Evolutionary conservation across 2,329 filamentous ascomycete species (phyloP).

Genomic region (Raffaelea albimanens): DNA sequence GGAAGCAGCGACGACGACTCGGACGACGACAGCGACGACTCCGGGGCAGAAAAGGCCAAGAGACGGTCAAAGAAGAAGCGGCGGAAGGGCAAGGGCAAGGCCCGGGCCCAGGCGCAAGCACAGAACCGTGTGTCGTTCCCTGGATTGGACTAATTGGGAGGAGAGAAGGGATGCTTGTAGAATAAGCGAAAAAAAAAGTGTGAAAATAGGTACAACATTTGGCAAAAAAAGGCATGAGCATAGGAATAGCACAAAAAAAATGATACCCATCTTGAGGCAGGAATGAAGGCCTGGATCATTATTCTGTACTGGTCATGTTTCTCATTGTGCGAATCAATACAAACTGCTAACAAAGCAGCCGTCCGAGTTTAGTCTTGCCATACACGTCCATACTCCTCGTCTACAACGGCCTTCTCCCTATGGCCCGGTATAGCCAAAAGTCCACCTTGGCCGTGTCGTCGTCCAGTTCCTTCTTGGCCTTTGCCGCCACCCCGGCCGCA

Average conservation of each 20-base stretch:
- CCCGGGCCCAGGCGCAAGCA: slow-evolving; percentile 9
- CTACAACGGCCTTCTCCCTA: slow-evolving; percentile 1
- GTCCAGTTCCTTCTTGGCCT: background rate
- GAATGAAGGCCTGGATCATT: too few species aligned
- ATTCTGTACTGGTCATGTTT: too few species aligned
- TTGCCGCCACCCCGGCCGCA: background rate
- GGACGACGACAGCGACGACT: slow-evolving; percentile 33
- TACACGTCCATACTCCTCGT: too few species aligned
- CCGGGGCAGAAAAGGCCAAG: slow-evolving; percentile 20
- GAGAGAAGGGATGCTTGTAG: background rate
- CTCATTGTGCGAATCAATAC: too few species aligned
- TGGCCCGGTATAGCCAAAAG: slow-evolving; percentile 3
- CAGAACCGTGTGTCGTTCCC: slow-evolving; percentile 18
- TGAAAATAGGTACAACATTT: too few species aligned
- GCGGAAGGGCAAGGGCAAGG: slow-evolving; percentile 15
- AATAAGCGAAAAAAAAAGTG: background rate
- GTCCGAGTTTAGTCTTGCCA: too few species aligned
- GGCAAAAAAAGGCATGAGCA: background rate
- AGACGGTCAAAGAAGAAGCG: slow-evolving; percentile 24
- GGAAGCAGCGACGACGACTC: slow-evolving; percentile 38
- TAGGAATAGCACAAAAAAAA: background rate
- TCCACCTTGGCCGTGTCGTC: background rate
- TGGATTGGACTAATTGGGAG: slow-evolving; percentile 19
- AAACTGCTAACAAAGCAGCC: too few species aligned
- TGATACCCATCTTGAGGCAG: too few species aligned